Conservation (phyloP, 495 filamentous ascomycete species). For the Barbatosphaeria neglecta region DNA sequence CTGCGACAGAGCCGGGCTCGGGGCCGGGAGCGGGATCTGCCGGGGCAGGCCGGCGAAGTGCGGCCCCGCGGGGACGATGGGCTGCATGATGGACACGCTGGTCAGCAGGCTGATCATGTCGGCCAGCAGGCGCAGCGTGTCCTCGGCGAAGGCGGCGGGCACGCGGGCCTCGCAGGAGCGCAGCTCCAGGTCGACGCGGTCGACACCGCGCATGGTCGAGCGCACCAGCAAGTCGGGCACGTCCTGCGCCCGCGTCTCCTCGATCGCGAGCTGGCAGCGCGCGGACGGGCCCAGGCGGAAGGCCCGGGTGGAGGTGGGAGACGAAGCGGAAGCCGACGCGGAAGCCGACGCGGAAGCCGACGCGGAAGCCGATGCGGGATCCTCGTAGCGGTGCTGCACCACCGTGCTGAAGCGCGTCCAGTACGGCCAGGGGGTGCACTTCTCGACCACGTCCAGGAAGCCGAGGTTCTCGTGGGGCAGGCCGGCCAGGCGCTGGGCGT, state of each 20-base stretch:
- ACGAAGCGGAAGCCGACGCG: no score
- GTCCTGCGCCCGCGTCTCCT: slow-evolving; percentile 25
- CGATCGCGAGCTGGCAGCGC: slow-evolving; percentile 26
- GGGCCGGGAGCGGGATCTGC: slow-evolving; percentile 24
- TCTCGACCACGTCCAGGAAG: slow-evolving; percentile 29
- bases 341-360: no score
- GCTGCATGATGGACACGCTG: slow-evolving; percentile 27
- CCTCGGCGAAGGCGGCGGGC: slow-evolving; percentile 23
- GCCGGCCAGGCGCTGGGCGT: slow-evolving; percentile 26
- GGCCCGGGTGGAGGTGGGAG: no score
- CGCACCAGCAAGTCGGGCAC: slow-evolving; percentile 28
- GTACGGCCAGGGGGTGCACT: slow-evolving; percentile 35
- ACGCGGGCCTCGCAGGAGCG: slow-evolving; percentile 31
- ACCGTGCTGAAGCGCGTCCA: slow-evolving; percentile 37
- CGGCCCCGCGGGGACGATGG: slow-evolving; percentile 21
- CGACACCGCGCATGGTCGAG: slow-evolving; percentile 18
- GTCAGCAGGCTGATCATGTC: slow-evolving; percentile 28
- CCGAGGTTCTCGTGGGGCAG: slow-evolving; percentile 32
- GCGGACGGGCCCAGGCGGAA: slow-evolving; percentile 28
- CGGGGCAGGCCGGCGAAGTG: slow-evolving; percentile 20
- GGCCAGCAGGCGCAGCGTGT: slow-evolving; percentile 29
- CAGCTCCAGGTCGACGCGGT: slow-evolving; percentile 24
- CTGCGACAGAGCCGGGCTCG: slow-evolving; percentile 8
- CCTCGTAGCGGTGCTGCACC: slow-evolving; percentile 30
- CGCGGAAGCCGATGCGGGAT: slow-evolving; percentile 16